Base-by-base conservation (phyloP, 1,139 yeast genomes). In the Citeromyces hawaiiensis region DNA sequence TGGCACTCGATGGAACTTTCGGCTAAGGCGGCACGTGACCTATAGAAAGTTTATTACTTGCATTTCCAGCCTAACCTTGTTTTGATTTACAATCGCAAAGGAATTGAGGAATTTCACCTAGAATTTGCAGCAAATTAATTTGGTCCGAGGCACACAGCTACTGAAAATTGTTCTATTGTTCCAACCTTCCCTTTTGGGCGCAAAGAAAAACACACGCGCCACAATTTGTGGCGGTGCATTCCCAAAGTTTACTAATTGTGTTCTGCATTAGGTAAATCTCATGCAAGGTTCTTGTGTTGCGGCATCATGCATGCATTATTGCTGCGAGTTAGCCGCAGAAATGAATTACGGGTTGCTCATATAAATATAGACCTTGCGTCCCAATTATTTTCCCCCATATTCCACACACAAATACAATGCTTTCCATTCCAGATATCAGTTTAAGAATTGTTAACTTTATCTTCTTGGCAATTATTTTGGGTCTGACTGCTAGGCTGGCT, bases 401-500 rank as follows among this genome's bases (percentile, higher is more conserved):
- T 18, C 3, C 10, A 4, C 14, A 37, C 13, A 10, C n/a, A 17
- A n/a, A 17, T 18, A 46, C 29, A 43, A 53, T 54, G 59, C 69
- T 75, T 56, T 79, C 83, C 43, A 73, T 79, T 54, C 80, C 85
- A 55, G 94, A 83, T 61, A 69, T 80, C 51, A 64, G 78, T 47
- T 72, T 86, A 54, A 81, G 96, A 68, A 66, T 64, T 38, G 54
- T 78, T 43, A 82, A 86, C 68, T 82, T 87, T 55, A 64, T 76
- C 52, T 77, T 83, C 60, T 72, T 87, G 48, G 76, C 77, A 42
- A 72, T 87, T 55, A 74, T 79, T 44, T 74, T 91, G 49, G 97
- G 95, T 57, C 69, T 91, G 54, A 74, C 91, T 46, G 94, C 86
- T 47, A 79, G 93, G 11, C 70, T 87, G 50, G 86, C 93, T 44